Evolutionary conservation across 805 yeast species (phyloP).

Genomic region (Schwanniomyces occidentalis): DNA sequence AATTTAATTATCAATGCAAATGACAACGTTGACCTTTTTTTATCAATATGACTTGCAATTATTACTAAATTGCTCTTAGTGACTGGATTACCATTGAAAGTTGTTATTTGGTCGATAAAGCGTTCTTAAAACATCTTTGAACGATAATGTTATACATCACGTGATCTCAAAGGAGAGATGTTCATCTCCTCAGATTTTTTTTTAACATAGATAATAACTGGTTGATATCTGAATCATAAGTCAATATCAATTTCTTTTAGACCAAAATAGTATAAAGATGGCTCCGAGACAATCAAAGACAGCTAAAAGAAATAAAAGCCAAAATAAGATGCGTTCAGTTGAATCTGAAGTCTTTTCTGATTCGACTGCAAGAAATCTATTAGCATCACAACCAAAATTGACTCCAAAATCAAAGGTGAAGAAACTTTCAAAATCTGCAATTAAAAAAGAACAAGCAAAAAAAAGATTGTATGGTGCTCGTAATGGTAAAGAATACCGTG

Average conservation of each 20-base stretch:
- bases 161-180: background rate
- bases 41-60: too few relatives aligned
- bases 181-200: background rate
- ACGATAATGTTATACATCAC: too few relatives aligned
- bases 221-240: too few relatives aligned
- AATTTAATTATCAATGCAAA: too few relatives aligned
- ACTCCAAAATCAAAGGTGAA: slow-evolving; percentile 58
- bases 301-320: slow-evolving; percentile 54
- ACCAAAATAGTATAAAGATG: slow-evolving; percentile 28
- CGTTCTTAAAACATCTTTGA: too few relatives aligned
- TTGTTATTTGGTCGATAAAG: too few relatives aligned
- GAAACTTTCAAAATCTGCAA: slow-evolving; percentile 49
- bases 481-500: slow-evolving; percentile 59
- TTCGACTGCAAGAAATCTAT: slow-evolving; percentile 65
- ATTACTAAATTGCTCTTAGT: too few relatives aligned
- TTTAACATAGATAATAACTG: too few relatives aligned
- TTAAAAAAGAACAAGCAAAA: slow-evolving; percentile 66
- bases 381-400: slow-evolving; percentile 57
- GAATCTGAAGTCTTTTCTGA: slow-evolving; percentile 69
- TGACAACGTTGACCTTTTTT: too few relatives aligned
- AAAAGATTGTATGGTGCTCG: slow-evolving; percentile 69
- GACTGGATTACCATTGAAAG: too few relatives aligned
- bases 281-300: slow-evolving; percentile 61
- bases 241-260: too few relatives aligned
- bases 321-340: slow-evolving; percentile 55